phyloP scores from a whole-genome alignment of 805 yeast species.

The Barnettozyma vustinii region DNA sequence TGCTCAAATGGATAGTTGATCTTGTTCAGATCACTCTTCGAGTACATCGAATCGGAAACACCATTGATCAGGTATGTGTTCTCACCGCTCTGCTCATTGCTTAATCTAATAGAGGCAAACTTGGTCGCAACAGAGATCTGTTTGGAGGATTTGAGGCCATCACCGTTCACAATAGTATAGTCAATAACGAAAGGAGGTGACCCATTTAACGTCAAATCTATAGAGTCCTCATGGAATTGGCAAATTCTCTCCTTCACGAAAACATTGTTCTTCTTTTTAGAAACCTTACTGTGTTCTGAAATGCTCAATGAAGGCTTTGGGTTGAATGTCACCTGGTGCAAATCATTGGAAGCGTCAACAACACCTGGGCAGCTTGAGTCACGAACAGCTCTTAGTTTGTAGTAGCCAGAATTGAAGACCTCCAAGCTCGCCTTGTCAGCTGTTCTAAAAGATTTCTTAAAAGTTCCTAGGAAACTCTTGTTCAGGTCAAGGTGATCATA shows the following conservation, averaged over 20 bases:
- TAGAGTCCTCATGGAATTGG: conserved; percentile 40
- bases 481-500: conserved; percentile 29
- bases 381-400: conserved; percentile 37
- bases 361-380: conserved; percentile 51
- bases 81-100: conserved; percentile 47
- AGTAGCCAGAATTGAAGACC: conserved; percentile 42
- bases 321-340: conserved; percentile 38
- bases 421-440: conserved; percentile 30
- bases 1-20: conserved; percentile 27
- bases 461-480: conserved; percentile 24
- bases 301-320: conserved; percentile 41
- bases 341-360: conserved; percentile 27
- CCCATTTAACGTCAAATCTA: conserved; percentile 51
- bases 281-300: conserved; percentile 28
- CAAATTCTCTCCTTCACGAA: conserved; percentile 39
- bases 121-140: conserved; percentile 46
- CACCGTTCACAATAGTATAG: conserved; percentile 57
- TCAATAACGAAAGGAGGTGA: conserved; percentile 63
- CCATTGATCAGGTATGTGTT: conserved; percentile 57
- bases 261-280: conserved; percentile 18
- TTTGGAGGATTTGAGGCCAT: conserved; percentile 37
- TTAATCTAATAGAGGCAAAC: conserved; percentile 41
- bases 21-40: conserved; percentile 31
- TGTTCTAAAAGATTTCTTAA: conserved; percentile 15
- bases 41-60: conserved; percentile 62